Conservation (phyloP, 2,329 filamentous ascomycete genomes). For the Epicoccum nigrum region DNA sequence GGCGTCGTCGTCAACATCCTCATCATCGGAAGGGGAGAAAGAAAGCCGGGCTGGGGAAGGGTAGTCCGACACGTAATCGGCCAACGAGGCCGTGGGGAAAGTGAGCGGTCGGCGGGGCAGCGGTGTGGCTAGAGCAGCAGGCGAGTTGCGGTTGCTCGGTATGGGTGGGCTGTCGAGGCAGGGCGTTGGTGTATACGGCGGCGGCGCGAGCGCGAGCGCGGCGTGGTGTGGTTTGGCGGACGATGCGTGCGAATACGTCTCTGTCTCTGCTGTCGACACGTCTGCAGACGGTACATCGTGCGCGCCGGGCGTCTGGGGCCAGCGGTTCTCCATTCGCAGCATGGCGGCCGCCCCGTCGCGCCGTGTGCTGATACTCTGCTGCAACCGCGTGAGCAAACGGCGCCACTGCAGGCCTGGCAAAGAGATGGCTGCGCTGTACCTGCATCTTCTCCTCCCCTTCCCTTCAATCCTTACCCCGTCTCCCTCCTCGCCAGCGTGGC, state of each 20-base stretch:
- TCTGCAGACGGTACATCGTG: background rate
- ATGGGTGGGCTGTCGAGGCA: constrained; percentile 17
- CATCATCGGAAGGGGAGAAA: too few species aligned
- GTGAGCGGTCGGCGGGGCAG: background rate
- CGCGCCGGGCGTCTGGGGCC: background rate
- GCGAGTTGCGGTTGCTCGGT: too few species aligned
- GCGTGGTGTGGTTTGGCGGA: background rate
- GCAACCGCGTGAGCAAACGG: too few species aligned
- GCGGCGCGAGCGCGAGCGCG: constrained; percentile 8
- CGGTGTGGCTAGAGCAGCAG: background rate
- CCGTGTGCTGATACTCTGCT: too few species aligned
- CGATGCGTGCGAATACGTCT: background rate
- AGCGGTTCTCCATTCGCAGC: background rate
- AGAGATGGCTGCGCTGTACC: too few species aligned
- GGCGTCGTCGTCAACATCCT: background rate
- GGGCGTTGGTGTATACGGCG: constrained; percentile 5
- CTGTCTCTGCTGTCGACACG: too few species aligned
- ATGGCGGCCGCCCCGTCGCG: too few species aligned
- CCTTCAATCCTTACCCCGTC: too few species aligned
- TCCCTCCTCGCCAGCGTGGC: too few species aligned
- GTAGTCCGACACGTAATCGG: background rate
- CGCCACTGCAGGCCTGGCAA: too few species aligned
- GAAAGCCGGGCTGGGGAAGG: background rate
- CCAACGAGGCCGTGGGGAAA: background rate
- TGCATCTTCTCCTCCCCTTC: too few species aligned